phyloP scores from a whole-genome alignment of 352 stramenopile species.

The Saprolegnia diclina region DNA sequence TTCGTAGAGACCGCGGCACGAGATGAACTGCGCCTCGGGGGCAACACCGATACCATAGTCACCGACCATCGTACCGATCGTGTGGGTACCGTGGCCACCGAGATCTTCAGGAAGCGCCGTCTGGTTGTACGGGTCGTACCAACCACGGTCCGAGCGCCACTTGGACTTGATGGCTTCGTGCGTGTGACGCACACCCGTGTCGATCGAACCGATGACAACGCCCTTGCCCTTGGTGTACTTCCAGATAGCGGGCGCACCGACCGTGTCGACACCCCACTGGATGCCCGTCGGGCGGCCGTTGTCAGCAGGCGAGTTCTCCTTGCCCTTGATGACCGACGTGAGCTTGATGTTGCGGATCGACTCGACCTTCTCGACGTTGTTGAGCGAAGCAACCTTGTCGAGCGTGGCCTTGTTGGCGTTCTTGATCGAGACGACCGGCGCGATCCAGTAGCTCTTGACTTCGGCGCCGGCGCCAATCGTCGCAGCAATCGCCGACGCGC shows the following conservation, averaged over 20 bases:
- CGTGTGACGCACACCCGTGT: conserved; percentile 22
- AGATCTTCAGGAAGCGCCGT: conserved; percentile 32
- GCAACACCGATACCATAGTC: conserved; percentile 33
- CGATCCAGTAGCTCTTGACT: background rate
- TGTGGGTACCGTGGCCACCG: conserved; percentile 38
- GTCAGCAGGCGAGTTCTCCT: background rate
- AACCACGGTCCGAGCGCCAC: conserved; percentile 37
- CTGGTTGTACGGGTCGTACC: conserved; percentile 41
- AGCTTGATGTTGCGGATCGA: background rate
- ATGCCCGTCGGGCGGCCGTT: background rate
- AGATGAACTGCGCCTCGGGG: conserved; percentile 33
- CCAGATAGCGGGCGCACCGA: conserved; percentile 23
- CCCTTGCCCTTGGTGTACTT: conserved; percentile 25
- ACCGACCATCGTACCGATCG: conserved; percentile 33
- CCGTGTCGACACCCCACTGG: conserved; percentile 26
- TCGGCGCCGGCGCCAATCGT: background rate
- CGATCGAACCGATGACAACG: conserved; percentile 29
- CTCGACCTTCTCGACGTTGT: background rate
- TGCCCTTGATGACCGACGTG: background rate
- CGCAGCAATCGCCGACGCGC: background rate
- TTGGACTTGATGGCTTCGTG: conserved; percentile 29
- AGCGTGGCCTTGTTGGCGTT: conserved; percentile 3
- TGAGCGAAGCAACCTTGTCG: background rate
- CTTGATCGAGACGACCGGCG: background rate
- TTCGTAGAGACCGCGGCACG: conserved; percentile 30